Conservation (phyloP, 2,329 filamentous ascomycete species). For the Aspergillus oerlinghausenensis region DNA sequence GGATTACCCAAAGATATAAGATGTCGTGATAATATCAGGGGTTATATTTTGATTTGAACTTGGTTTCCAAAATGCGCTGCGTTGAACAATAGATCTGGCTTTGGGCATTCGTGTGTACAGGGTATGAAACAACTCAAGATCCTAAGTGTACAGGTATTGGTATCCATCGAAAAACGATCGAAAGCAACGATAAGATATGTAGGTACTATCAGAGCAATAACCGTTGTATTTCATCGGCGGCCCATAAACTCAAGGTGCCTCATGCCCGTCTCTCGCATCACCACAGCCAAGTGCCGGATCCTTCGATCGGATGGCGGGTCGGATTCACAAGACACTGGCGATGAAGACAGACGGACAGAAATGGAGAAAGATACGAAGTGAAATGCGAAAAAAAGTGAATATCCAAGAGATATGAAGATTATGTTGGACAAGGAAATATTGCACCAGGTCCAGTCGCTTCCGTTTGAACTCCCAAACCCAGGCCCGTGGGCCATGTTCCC, state of each 20-base stretch:
- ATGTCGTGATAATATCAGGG: background rate
- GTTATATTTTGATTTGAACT: background rate
- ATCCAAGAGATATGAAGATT: background rate
- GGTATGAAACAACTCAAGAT: background rate
- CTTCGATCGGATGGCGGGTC: background rate
- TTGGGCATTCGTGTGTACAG: background rate
- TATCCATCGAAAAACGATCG: background rate
- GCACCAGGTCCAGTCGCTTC: background rate
- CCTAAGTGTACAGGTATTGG: background rate
- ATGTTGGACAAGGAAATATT: background rate
- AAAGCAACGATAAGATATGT: background rate
- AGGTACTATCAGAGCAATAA: background rate
- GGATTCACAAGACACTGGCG: background rate
- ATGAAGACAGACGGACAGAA: background rate
- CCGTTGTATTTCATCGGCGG: background rate
- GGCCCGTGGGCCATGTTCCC: background rate
- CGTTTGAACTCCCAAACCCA: conserved; percentile 6
- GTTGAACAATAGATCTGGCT: background rate
- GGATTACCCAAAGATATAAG: background rate
- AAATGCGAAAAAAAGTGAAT: background rate
- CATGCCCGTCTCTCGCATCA: background rate
- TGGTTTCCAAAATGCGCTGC: background rate
- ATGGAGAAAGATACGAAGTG: background rate
- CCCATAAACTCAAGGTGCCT: background rate
- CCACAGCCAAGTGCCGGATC: background rate